Evolutionary conservation across 2,329 filamentous ascomycete genomes (phyloP).

Genomic region (Colletotrichum sansevieriae): DNA sequence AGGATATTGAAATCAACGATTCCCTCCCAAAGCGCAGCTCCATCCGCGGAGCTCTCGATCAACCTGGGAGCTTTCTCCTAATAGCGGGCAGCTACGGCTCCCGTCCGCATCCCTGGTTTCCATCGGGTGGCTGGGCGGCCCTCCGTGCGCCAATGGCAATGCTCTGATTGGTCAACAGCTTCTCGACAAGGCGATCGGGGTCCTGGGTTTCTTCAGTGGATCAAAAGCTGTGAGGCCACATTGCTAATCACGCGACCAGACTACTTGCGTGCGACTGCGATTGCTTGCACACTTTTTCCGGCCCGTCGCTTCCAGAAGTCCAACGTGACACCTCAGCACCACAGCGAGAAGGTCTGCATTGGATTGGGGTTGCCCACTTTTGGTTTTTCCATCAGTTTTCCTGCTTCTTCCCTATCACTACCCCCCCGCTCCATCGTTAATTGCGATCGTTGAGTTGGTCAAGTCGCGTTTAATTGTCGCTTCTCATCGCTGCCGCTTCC

Average conservation of each 20-base stretch:
- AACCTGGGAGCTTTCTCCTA: too few species aligned
- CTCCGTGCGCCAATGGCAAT: not conserved
- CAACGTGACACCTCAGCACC: slow-evolving; percentile 26
- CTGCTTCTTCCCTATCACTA: slow-evolving; percentile 1
- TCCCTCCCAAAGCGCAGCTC: too few species aligned
- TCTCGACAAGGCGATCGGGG: not conserved
- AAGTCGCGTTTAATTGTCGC: slow-evolving; percentile 35
- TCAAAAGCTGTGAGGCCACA: slow-evolving; percentile 41
- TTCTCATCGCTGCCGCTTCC: slow-evolving; percentile 39
- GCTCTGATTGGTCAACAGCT: slow-evolving; percentile 10
- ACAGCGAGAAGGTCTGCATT: slow-evolving; percentile 23
- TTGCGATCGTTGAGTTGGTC: slow-evolving; percentile 50
- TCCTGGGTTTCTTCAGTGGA: slow-evolving; percentile 23
- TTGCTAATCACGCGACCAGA: slow-evolving; percentile 22
- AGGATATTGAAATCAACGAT: too few species aligned
- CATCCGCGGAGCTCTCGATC: too few species aligned
- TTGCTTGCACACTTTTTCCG: slow-evolving; percentile 26
- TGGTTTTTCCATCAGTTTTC: slow-evolving; percentile 12
- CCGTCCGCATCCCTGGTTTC: not conserved
- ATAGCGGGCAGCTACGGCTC: too few species aligned
- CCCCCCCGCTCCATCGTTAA: slow-evolving; percentile 18
- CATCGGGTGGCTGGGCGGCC: not conserved
- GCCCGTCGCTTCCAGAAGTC: slow-evolving; percentile 17
- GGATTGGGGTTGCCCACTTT: slow-evolving; percentile 19
- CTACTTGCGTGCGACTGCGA: not conserved